phyloP scores from a whole-genome alignment of 352 stramenopile species.

The Phytophthora europaea region DNA sequence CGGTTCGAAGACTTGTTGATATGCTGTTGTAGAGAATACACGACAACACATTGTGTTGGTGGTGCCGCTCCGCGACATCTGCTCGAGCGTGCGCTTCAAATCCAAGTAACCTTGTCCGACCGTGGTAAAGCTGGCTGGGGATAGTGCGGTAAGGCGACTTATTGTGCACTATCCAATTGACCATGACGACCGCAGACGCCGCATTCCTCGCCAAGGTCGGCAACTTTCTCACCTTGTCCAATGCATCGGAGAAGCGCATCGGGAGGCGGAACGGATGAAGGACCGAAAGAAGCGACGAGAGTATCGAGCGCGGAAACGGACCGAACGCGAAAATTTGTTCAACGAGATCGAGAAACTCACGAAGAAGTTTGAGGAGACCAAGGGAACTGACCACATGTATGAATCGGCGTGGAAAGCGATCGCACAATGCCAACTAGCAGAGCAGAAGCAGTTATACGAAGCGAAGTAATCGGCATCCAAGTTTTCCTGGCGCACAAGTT shows the following conservation, averaged over 20 bases:
- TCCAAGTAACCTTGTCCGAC: background rate
- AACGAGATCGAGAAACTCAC: slow-evolving; percentile 12
- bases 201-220: slow-evolving; percentile 9
- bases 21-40: no score
- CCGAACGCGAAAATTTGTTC: background rate
- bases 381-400: no score
- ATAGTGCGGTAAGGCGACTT: no score
- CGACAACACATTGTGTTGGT: no score
- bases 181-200: background rate
- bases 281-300: background rate
- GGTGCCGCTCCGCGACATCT: no score
- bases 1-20: no score
- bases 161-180: background rate
- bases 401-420: slow-evolving; percentile 6
- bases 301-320: no score
- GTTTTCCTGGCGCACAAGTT: no score
- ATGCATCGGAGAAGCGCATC: background rate
- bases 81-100: background rate
- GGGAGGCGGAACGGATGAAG: slow-evolving; percentile 12
- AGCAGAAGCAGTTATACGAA: background rate
- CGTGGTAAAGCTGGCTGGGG: no score
- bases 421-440: background rate
- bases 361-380: slow-evolving; percentile 2
- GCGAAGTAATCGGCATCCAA: slow-evolving; percentile 4
- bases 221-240: background rate